These are phyloP conservation scores for Calocybe gangraenosa DNA, from an alignment of 768 basidiomycete genomes.

Conservation along the genomic window DNA sequence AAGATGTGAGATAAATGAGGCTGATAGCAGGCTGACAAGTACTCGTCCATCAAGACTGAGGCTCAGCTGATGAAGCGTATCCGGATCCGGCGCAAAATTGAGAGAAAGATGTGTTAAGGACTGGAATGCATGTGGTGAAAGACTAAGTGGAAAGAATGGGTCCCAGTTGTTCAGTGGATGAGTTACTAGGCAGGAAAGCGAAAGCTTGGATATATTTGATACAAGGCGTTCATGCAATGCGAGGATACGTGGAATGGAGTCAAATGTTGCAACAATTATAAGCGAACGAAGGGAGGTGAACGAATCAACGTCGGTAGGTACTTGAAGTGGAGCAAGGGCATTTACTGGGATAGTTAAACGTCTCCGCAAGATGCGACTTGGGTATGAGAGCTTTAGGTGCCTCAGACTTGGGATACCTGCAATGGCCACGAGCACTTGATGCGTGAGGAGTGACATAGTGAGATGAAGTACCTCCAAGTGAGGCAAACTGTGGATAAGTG, in stretches of 20 bases:
- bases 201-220: constrained; percentile 1
- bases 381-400: background rate
- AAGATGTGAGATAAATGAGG: background rate
- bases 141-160: background rate
- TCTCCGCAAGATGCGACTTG: background rate
- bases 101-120: constrained; percentile 6
- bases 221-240: constrained; percentile 1
- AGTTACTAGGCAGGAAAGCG: background rate
- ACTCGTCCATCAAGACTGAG: background rate
- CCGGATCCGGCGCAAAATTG: background rate
- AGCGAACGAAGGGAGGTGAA: constrained; percentile 1
- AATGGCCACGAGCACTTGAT: background rate
- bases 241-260: background rate
- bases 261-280: background rate
- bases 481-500: constrained; percentile 1
- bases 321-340: background rate
- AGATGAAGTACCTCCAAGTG: background rate
- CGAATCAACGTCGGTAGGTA: background rate
- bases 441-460: background rate
- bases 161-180: background rate
- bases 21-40: background rate
- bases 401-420: background rate
- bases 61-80: background rate
- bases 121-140: background rate
- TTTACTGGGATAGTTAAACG: background rate